Evolutionary conservation across 306 rosid species (phyloP), one percentile per base, ranked within the genome.

Genomic region (Glycine latifolia): DNA sequence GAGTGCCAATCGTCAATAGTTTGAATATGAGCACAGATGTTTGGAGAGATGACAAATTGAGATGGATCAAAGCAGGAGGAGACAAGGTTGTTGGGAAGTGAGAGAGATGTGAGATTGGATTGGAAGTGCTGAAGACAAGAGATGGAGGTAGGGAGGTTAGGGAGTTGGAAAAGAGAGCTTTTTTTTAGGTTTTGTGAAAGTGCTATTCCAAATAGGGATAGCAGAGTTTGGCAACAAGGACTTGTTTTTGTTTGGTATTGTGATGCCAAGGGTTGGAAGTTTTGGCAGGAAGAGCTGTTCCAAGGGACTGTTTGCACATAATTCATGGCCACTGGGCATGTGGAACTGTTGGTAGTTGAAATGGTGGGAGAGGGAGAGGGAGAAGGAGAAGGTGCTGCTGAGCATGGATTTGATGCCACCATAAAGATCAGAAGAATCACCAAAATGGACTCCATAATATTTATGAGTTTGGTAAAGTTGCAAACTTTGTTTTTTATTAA

Each of bases 61-160:
- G 50, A 44, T 14, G 98, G 97, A n/a, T 86, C 81, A 59, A 91
- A 87, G 86, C 96, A 95, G 2, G 73, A 65, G 15, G 84, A 75
- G 0, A 85, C 90, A n/a, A 91, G 83, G 55, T 80, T 75, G 33
- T 77, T 11, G 8, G 96, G 88, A 58, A 94, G 84, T 62, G 89
- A 80, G 26, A 89, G 82, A 12, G 87, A 77, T 67, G 84, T 67
- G 72, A 94, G 97, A 15, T 73, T 85, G 78, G 93, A 80, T 61
- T 89, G 96, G 83, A 83, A 92, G 58, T 85, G 84, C 1, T 80
- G 62, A 49, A 94, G 90, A 85, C 98, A 94, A 53, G 98, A 69
- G 17, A 0, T 33, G 39, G 98, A 90, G 71, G 87, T 72, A 7
- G 82, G 12, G 8, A 84, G 78, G 65, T 89, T 71, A 1, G 88